A percentile compares a stretch with the other conserved stretches of the same genome.
phyloP scores from a whole-genome alignment of 140 eudicot genomes.

The Anethum foeniculum region DNA sequence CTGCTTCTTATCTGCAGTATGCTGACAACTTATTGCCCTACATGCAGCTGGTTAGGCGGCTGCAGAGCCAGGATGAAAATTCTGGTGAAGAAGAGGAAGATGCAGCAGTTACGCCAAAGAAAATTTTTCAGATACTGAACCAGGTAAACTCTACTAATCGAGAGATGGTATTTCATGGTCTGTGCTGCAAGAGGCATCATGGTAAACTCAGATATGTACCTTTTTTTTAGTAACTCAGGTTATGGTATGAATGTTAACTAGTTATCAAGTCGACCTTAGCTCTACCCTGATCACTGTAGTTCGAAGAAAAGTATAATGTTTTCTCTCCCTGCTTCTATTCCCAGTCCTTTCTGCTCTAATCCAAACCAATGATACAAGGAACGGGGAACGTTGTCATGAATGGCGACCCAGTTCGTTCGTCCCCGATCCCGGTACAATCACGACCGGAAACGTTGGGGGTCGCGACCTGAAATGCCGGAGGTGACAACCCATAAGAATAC shows the following conservation, averaged over 20 bases:
- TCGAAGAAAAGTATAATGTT: background rate
- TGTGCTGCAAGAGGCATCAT: background rate
- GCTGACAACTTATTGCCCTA: conserved; percentile 6
- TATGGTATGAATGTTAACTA: background rate
- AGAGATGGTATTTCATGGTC: background rate
- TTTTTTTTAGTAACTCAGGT: no score
- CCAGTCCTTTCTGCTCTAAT: background rate
- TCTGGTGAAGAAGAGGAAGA: conserved; percentile 62
- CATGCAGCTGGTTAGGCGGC: conserved; percentile 73
- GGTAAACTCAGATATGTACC: background rate
- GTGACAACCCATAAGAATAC: no score
- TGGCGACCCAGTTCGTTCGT: no score
- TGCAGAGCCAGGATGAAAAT: conserved; percentile 72
- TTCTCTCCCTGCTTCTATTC: background rate
- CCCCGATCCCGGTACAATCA: no score
- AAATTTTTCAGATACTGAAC: conserved; percentile 74
- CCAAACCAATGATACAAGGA: no score
- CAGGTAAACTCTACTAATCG: conserved; percentile 42
- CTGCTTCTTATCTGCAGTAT: background rate
- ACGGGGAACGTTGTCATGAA: no score
- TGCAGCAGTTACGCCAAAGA: conserved; percentile 71
- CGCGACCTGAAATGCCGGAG: no score
- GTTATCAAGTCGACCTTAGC: background rate
- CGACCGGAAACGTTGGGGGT: no score
- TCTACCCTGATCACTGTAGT: background rate